These are phyloP conservation scores for Cytidiella melzeri DNA, from an alignment of 768 basidiomycete genomes.

Conservation along the genomic window DNA sequence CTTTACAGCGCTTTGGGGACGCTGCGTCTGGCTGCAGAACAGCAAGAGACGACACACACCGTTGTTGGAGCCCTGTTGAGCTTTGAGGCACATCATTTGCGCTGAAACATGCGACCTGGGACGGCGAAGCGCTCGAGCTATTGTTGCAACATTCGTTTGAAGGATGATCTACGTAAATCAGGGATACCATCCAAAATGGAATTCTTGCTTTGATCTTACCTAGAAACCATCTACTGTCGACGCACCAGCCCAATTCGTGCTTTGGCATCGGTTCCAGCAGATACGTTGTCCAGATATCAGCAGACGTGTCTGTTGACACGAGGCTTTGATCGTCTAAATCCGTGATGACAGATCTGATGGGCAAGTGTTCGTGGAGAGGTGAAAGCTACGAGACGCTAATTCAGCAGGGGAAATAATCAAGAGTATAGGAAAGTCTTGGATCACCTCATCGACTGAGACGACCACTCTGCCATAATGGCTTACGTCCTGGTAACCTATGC, in stretches of 20 bases:
- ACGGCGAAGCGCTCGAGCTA: neutral
- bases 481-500: slow-evolving; percentile 48
- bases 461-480: slow-evolving; percentile 49
- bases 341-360: slow-evolving; percentile 53
- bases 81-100: neutral
- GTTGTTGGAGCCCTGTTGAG: neutral
- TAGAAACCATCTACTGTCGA: slow-evolving; percentile 25
- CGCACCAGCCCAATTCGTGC: slow-evolving; percentile 56
- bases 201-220: too few relatives aligned
- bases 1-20: neutral
- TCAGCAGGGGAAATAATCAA: neutral
- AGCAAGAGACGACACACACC: slow-evolving; percentile 3
- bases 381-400: slow-evolving; percentile 45
- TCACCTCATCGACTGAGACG: slow-evolving; percentile 47
- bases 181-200: too few relatives aligned
- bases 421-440: slow-evolving; percentile 7
- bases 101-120: neutral
- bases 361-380: slow-evolving; percentile 50
- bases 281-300: slow-evolving; percentile 43
- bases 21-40: neutral
- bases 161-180: neutral
- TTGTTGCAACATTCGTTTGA: neutral
- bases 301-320: slow-evolving; percentile 17
- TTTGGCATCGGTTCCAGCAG: slow-evolving; percentile 23
- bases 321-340: slow-evolving; percentile 59